Percentiles rank a stretch among this genome's conserved stretches.
These are phyloP conservation scores for Talaromyces liani DNA, from an alignment of 495 filamentous ascomycete genomes.

Conservation along the genomic window DNA sequence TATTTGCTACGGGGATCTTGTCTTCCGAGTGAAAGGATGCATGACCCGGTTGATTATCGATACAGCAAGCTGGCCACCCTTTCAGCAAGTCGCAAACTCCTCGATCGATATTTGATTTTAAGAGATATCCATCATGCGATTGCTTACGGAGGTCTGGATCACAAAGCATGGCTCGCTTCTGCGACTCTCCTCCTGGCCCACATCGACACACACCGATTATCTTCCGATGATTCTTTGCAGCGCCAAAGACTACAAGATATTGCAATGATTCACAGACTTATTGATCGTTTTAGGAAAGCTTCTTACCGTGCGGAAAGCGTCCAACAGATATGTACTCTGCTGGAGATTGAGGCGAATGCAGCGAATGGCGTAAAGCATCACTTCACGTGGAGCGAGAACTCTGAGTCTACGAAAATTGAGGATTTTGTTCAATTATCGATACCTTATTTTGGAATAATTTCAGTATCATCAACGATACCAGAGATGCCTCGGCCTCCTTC, in stretches of 20 bases:
- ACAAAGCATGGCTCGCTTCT: constrained; percentile 39
- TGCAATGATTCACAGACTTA: constrained; percentile 16
- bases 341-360: constrained; percentile 21
- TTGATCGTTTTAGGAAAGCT: constrained; percentile 31
- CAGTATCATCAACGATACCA: constrained; percentile 18
- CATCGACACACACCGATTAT: constrained; percentile 23
- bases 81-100: constrained; percentile 37
- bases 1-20: constrained; percentile 27
- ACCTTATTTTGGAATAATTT: constrained; percentile 32
- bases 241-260: constrained; percentile 26
- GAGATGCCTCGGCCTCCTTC: neutral
- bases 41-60: constrained; percentile 20
- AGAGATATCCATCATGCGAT: constrained; percentile 27
- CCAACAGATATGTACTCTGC: constrained; percentile 26
- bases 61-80: constrained; percentile 40
- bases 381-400: constrained; percentile 21
- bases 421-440: constrained; percentile 16
- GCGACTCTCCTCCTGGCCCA: constrained; percentile 38
- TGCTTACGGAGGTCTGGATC: constrained; percentile 42
- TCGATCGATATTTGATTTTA: constrained; percentile 29
- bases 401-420: neutral
- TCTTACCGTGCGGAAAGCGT: constrained; percentile 21
- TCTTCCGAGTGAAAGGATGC: constrained; percentile 7
- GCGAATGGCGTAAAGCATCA: constrained; percentile 25
- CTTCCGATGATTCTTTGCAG: constrained; percentile 20